Base-by-base conservation (phyloP, 495 filamentous ascomycete genomes). In the Penicillium pulvis region DNA sequence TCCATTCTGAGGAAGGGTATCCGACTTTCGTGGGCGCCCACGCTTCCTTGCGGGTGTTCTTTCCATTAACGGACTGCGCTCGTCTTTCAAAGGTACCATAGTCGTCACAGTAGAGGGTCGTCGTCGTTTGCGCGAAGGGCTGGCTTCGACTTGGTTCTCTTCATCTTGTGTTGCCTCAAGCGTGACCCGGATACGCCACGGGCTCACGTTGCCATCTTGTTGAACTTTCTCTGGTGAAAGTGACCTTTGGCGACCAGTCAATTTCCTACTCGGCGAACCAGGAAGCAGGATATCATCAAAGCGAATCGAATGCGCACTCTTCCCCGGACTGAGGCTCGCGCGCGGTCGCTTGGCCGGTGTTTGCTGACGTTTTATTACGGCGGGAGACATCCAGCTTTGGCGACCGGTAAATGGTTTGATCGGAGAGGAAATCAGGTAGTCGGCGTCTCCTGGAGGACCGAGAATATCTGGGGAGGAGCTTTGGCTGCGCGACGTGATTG, bases 111-210 rank as follows among this genome's bases (percentile, higher is more conserved):
- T 75, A 23, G 78, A 69, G n/a, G 69, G 67, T 31, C 71, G 67
- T 4, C 65, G 57, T 26, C 67, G 69, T 62, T 81, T 79, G 42
- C 60, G 71, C 55, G 74, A 58, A 16, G 69, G 71, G 30, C 65
- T 72, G 10, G 49, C 65, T 24, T 70, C 62, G 16, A 53, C 67
- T 24, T 71, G 61, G 28, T 26, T 63, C 50, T 74, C 73, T 26
- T 78, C 75, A 33, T 82, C 75, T 52, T 80, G 81, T 56, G 83
- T 82, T 11, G 83, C 83, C 71, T 86, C 79, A 28, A 86, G 75
- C 4, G 82, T 83, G 47, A 86, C 76, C 20, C 81, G 75, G 55
- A 86, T 83, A 57, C 80, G 78, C 83, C 83, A 86, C 43, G 83
- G 83, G 57, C 79, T 83, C 9, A 71, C 61, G 61, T 75, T 71